Evolutionary conservation across 208 protist genomes (phyloP).

Genomic region (Giardia duodenalis): DNA sequence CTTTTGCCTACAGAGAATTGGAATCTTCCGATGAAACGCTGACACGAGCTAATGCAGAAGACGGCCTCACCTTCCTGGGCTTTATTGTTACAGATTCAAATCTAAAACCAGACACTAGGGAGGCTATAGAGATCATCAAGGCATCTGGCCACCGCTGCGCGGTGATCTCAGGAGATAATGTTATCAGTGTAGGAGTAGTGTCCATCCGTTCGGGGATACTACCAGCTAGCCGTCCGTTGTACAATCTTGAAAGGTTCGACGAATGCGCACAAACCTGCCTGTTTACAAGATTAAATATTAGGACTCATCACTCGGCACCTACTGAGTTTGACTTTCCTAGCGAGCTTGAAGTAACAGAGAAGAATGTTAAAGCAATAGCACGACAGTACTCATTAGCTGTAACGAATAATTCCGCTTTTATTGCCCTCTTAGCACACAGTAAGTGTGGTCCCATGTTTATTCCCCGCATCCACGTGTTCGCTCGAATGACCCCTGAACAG

Average conservation of each 20-base stretch:
- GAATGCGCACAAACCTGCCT: background rate
- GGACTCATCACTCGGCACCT: no score
- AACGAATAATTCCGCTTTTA: background rate
- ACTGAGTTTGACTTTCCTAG: background rate
- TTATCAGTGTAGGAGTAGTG: background rate
- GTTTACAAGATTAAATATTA: background rate
- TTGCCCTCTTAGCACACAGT: background rate
- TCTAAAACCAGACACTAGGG: background rate
- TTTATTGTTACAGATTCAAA: background rate
- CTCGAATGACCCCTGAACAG: background rate
- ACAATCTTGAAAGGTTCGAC: background rate
- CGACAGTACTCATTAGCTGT: background rate
- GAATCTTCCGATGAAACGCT: no score
- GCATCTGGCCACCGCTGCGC: background rate
- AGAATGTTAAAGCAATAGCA: background rate
- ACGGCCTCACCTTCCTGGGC: background rate
- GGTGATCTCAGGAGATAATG: slow-evolving; percentile 12
- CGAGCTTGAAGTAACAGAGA: background rate
- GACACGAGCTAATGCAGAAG: background rate
- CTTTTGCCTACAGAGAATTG: background rate
- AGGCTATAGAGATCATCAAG: background rate
- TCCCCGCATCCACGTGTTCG: background rate
- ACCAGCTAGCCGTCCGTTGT: background rate
- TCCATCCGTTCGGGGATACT: background rate
- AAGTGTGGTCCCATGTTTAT: background rate